phyloP scores from a whole-genome alignment of 805 yeast genomes.

The Millerago galiae region DNA sequence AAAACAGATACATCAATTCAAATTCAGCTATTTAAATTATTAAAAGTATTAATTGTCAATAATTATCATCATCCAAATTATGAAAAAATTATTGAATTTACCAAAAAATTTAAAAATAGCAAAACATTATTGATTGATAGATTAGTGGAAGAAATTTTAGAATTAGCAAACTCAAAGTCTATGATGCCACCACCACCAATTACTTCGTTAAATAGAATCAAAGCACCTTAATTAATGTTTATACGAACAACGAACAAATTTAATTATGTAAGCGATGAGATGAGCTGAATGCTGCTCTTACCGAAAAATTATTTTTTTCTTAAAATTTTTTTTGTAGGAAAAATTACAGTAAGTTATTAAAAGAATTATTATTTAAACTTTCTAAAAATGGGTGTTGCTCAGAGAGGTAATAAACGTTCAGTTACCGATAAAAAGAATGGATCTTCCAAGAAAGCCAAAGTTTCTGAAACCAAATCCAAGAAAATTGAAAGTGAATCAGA shows the following conservation, averaged over 20 bases:
- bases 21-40: slow-evolving; percentile 18
- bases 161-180: slow-evolving; percentile 17
- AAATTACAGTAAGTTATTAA: neutral
- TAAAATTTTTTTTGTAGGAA: slow-evolving; percentile 1
- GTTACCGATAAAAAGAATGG: slow-evolving; percentile 4
- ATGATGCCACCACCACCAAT: slow-evolving; percentile 28
- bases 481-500: slow-evolving; percentile 21
- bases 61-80: slow-evolving; percentile 12
- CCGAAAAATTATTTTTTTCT: slow-evolving; percentile 4
- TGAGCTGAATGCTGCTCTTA: slow-evolving; percentile 1
- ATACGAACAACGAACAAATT: neutral
- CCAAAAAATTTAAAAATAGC: slow-evolving; percentile 6
- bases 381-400: slow-evolving; percentile 14
- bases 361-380: neutral
- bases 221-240: neutral
- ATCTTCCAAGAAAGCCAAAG: slow-evolving; percentile 16
- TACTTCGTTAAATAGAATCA: neutral
- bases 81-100: slow-evolving; percentile 6
- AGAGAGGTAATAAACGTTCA: slow-evolving; percentile 11
- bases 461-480: slow-evolving; percentile 8
- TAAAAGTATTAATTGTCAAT: slow-evolving; percentile 12
- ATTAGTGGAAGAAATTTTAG: slow-evolving; percentile 17
- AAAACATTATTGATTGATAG: slow-evolving; percentile 17
- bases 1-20: slow-evolving; percentile 13
- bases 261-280: slow-evolving; percentile 7